Evolutionary conservation across 768 basidiomycete species (phyloP).

Genomic region (Scleroderma citrinum): DNA sequence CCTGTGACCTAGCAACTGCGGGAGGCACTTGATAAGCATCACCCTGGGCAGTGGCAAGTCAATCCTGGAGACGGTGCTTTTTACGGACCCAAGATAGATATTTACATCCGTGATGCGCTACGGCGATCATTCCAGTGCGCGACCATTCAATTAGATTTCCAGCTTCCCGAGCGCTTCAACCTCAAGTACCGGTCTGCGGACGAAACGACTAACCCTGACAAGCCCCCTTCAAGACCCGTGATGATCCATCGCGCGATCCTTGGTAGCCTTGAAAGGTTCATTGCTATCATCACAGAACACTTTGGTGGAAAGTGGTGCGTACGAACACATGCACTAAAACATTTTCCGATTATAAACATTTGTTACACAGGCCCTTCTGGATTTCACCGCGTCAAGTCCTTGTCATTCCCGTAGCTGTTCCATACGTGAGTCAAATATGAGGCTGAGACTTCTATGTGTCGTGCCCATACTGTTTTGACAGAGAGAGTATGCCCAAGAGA

Average conservation of each 20-base stretch:
- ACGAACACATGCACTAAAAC: not conserved
- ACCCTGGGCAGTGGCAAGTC: no score
- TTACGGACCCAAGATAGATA: slow-evolving; percentile 52
- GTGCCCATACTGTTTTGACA: slow-evolving; percentile 26
- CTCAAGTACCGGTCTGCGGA: slow-evolving; percentile 79
- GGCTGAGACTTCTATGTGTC: not conserved
- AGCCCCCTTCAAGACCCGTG: slow-evolving; percentile 25
- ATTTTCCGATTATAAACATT: not conserved
- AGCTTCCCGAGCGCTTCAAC: slow-evolving; percentile 90
- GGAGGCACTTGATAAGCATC: slow-evolving; percentile 15
- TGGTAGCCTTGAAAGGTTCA: slow-evolving; percentile 91
- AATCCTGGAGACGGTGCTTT: slow-evolving; percentile 96
- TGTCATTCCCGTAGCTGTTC: slow-evolving; percentile 82
- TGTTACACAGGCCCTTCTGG: slow-evolving; percentile 85
- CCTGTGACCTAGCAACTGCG: slow-evolving; percentile 61
- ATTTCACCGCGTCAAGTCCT: slow-evolving; percentile 92
- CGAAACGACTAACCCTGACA: slow-evolving; percentile 44
- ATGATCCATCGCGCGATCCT: slow-evolving; percentile 97
- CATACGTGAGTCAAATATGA: slow-evolving; percentile 60
- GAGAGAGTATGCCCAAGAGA: slow-evolving; percentile 88
- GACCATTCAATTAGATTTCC: slow-evolving; percentile 98
- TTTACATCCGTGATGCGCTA: slow-evolving; percentile 90
- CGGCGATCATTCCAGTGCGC: slow-evolving; percentile 95
- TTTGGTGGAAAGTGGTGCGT: slow-evolving; percentile 94
- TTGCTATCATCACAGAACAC: slow-evolving; percentile 95